Evolutionary conservation across 2,329 filamentous ascomycete species (phyloP).

Genomic region (Talaromyces sp.): DNA sequence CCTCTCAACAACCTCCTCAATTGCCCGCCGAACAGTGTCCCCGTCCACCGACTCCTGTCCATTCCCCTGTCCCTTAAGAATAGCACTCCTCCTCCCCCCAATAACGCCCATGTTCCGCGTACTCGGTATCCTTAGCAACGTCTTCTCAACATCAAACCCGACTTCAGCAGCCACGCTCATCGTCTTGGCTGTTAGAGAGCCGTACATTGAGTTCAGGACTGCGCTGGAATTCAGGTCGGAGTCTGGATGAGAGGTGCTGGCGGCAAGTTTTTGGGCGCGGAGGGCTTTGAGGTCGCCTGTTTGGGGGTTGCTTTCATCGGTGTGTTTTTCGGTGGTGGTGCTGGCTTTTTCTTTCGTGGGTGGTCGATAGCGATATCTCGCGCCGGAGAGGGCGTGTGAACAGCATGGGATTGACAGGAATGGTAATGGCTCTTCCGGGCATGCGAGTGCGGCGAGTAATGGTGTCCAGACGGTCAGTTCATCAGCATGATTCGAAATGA

Average conservation of each 20-base stretch:
- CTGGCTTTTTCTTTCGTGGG: constrained; percentile 35
- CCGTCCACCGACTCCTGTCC: constrained; percentile 45
- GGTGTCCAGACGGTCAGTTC: constrained; percentile 96
- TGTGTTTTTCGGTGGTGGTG: background rate
- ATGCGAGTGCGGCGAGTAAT: constrained; percentile 67
- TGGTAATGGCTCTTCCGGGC: constrained; percentile 61
- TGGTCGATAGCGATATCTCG: constrained; percentile 59
- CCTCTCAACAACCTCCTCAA: constrained; percentile 60
- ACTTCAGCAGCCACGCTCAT: constrained; percentile 66
- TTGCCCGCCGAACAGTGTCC: constrained; percentile 59
- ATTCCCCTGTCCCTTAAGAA: constrained; percentile 22
- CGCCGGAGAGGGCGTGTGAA: constrained; percentile 79
- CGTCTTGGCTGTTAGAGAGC: constrained; percentile 78
- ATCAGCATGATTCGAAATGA: constrained; percentile 95
- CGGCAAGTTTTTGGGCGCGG: constrained; percentile 37
- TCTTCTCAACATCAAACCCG: constrained; percentile 74
- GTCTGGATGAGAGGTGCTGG: constrained; percentile 23
- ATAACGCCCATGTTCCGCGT: constrained; percentile 83
- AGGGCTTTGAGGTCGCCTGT: constrained; percentile 44
- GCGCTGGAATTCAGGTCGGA: constrained; percentile 22
- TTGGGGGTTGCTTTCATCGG: constrained; percentile 28
- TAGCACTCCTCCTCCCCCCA: constrained; percentile 53
- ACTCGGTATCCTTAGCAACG: constrained; percentile 86
- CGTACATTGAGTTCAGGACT: constrained; percentile 67
- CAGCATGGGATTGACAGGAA: constrained; percentile 97